Evolutionary conservation across 2,329 filamentous ascomycete species (phyloP).

Genomic region (Hypoxylon rubiginosum): DNA sequence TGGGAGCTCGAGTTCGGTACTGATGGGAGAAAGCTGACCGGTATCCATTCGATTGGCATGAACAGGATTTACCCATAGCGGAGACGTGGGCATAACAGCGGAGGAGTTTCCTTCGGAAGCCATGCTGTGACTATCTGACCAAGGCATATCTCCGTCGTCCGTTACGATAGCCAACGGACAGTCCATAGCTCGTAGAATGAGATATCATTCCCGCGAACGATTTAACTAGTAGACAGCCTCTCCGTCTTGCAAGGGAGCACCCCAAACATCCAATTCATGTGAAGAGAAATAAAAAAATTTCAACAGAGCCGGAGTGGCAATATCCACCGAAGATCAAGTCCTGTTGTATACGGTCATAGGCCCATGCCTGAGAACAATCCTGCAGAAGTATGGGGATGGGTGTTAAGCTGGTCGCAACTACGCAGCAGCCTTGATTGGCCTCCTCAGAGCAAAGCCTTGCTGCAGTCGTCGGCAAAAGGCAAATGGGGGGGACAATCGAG

Average conservation of each 20-base stretch:
- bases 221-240: slow-evolving; percentile 31
- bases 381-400: slow-evolving; percentile 43
- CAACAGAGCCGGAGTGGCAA: slow-evolving; percentile 44
- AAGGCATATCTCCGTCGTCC: slow-evolving; percentile 59
- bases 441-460: slow-evolving; percentile 37
- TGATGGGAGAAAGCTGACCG: slow-evolving; percentile 67
- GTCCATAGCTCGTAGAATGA: slow-evolving; percentile 64
- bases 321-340: slow-evolving; percentile 46
- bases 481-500: slow-evolving; percentile 43
- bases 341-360: slow-evolving; percentile 44
- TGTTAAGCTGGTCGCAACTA: slow-evolving; percentile 42
- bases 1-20: slow-evolving; percentile 62
- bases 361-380: slow-evolving; percentile 40
- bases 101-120: slow-evolving; percentile 59
- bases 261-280: slow-evolving; percentile 31
- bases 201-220: slow-evolving; percentile 52
- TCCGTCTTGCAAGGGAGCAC: slow-evolving; percentile 24
- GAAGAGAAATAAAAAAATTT: slow-evolving; percentile 16
- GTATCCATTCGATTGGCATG: slow-evolving; percentile 55
- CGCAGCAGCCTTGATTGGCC: slow-evolving; percentile 32
- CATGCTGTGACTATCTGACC: slow-evolving; percentile 62
- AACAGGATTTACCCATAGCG: slow-evolving; percentile 54
- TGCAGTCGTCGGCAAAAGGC: slow-evolving; percentile 42
- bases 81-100: slow-evolving; percentile 53
- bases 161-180: slow-evolving; percentile 58